phyloP scores from a whole-genome alignment of 768 basidiomycete genomes.

The Hypsizygus marmoreus region DNA sequence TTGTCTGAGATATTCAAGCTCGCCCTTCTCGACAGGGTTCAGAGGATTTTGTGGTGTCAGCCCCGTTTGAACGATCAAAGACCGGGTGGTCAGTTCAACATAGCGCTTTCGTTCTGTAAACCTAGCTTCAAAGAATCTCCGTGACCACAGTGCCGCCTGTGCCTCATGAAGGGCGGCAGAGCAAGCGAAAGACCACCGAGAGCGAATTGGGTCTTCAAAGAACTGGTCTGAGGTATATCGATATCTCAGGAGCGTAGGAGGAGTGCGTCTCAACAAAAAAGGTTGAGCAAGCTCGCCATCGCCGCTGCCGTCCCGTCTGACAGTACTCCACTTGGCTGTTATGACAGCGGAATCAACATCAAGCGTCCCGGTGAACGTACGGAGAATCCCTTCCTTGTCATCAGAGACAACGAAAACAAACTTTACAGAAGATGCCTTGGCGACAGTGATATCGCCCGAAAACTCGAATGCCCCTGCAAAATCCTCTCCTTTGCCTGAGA shows the following conservation, averaged over 20 bases:
- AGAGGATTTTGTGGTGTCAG: constrained; percentile 33
- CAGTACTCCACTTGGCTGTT: constrained; percentile 18
- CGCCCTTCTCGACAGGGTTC: constrained; percentile 24
- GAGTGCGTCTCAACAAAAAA: constrained; percentile 28
- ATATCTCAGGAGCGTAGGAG: constrained; percentile 31
- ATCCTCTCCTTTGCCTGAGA: constrained; percentile 36
- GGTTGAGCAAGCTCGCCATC: constrained; percentile 16
- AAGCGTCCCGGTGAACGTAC: constrained; percentile 25
- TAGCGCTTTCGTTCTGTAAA: constrained; percentile 31
- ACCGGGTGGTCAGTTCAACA: constrained; percentile 30
- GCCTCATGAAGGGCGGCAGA: constrained; percentile 30
- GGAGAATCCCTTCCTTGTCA: constrained; percentile 28
- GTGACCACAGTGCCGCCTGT: constrained; percentile 32
- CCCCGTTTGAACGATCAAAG: constrained; percentile 29
- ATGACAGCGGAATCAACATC: constrained; percentile 18
- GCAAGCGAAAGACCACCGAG: constrained; percentile 37
- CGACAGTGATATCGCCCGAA: constrained; percentile 21
- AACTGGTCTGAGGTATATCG: constrained; percentile 29
- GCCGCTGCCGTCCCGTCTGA: constrained; percentile 4
- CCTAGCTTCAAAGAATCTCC: constrained; percentile 31
- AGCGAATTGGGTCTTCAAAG: constrained; percentile 28
- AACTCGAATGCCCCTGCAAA: constrained; percentile 32
- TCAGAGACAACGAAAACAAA: constrained; percentile 28
- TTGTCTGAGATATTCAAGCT: constrained; percentile 31
- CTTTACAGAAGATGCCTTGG: constrained; percentile 17